These are phyloP conservation scores for Anisogramma anomala DNA, from an alignment of 2,329 filamentous ascomycete species.

Conservation along the genomic window DNA sequence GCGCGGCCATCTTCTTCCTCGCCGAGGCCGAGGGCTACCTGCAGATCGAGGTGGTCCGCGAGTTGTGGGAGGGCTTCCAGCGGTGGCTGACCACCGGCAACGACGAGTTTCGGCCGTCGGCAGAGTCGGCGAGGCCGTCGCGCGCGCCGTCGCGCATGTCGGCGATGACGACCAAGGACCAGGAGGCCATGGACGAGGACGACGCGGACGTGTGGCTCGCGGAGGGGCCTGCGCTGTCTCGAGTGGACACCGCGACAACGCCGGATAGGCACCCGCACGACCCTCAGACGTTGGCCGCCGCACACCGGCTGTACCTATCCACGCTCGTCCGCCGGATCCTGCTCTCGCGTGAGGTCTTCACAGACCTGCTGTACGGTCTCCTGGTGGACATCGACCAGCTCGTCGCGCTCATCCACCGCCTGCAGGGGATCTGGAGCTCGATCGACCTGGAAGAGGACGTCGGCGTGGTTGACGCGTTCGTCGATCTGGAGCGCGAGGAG, in stretches of 20 bases:
- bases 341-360: slow-evolving; percentile 52
- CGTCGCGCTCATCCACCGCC: slow-evolving; percentile 61
- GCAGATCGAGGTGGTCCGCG: slow-evolving; percentile 76
- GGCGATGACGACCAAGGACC: neutral
- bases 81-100: slow-evolving; percentile 52
- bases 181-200: slow-evolving; percentile 12
- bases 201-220: slow-evolving; percentile 34
- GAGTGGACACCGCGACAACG: slow-evolving; percentile 9
- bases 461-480: slow-evolving; percentile 65
- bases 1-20: slow-evolving; percentile 77
- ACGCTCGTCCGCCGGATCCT: slow-evolving; percentile 56
- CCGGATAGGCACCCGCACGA: slow-evolving; percentile 45
- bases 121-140: slow-evolving; percentile 11
- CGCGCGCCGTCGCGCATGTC: slow-evolving; percentile 1
- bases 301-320: slow-evolving; percentile 66
- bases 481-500: slow-evolving; percentile 63
- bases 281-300: slow-evolving; percentile 70
- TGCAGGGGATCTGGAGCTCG: slow-evolving; percentile 65
- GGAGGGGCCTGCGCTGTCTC: slow-evolving; percentile 16
- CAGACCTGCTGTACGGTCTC: slow-evolving; percentile 52
- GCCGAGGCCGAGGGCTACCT: slow-evolving; percentile 81
- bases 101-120: slow-evolving; percentile 19
- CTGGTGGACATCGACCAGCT: slow-evolving; percentile 71
- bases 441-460: slow-evolving; percentile 74
- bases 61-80: slow-evolving; percentile 70